Percentiles rank a stretch among this genome's conserved stretches.
These are phyloP conservation scores for Pythium folliculosum DNA, from an alignment of 352 stramenopile genomes.

Conservation along the genomic window DNA sequence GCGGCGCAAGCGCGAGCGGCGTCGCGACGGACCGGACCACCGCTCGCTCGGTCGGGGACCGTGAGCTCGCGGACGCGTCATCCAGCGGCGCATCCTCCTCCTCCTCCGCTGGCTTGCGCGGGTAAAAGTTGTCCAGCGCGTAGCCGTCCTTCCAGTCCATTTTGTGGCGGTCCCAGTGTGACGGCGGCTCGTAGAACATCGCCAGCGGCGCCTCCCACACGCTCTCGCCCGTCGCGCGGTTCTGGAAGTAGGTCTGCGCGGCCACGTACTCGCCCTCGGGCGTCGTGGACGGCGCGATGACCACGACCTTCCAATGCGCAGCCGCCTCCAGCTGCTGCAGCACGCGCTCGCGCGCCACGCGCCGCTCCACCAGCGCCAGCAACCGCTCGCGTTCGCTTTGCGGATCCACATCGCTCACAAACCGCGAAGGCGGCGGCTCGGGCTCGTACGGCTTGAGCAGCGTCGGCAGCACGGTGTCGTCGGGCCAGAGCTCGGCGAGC, in stretches of 20 bases:
- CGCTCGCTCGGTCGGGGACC: neutral
- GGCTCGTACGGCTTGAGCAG: slow-evolving; percentile 43
- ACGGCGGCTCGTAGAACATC: slow-evolving; percentile 62
- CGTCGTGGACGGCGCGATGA: slow-evolving; percentile 23
- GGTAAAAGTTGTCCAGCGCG: slow-evolving; percentile 52
- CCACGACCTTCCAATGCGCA: slow-evolving; percentile 53
- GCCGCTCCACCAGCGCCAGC: slow-evolving; percentile 40
- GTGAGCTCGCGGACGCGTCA: neutral
- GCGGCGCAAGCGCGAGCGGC: no score
- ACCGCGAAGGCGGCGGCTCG: neutral
- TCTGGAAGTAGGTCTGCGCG: slow-evolving; percentile 53
- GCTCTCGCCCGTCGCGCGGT: slow-evolving; percentile 54
- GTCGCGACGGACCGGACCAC: neutral
- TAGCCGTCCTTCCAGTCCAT: slow-evolving; percentile 67
- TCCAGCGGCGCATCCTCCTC: neutral
- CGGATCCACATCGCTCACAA: slow-evolving; percentile 34
- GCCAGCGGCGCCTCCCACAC: slow-evolving; percentile 53
- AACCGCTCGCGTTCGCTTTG: slow-evolving; percentile 35
- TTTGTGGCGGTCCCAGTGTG: slow-evolving; percentile 47
- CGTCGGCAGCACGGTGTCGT: slow-evolving; percentile 54
- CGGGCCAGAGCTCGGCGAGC: slow-evolving; percentile 64
- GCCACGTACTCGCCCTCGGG: slow-evolving; percentile 28
- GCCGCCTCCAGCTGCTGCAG: slow-evolving; percentile 41
- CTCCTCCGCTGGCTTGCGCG: slow-evolving; percentile 4
- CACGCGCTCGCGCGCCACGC: slow-evolving; percentile 44